Conservation (phyloP, 2,329 filamentous ascomycete genomes). For the Grosmannia huntii region DNA sequence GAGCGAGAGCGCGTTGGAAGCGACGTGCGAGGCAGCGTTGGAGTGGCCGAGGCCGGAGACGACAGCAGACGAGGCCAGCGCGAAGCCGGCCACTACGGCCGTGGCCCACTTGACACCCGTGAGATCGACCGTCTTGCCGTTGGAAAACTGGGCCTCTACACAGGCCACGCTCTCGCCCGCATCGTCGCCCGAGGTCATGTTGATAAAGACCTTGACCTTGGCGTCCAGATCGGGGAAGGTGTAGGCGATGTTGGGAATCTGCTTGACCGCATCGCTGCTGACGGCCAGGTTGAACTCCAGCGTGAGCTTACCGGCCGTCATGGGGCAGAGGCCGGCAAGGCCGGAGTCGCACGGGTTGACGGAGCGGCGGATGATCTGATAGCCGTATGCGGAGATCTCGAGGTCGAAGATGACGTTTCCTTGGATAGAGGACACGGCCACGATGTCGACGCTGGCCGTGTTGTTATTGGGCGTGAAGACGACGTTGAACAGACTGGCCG, state of each 20-base stretch:
- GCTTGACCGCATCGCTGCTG: slow-evolving; percentile 36
- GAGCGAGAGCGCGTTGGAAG: slow-evolving; percentile 69
- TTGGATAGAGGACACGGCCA: slow-evolving; percentile 60
- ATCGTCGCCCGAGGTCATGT: slow-evolving; percentile 35
- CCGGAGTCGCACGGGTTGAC: slow-evolving; percentile 55
- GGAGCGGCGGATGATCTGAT: slow-evolving; percentile 44
- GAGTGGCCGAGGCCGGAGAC: slow-evolving; percentile 74
- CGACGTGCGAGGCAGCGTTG: slow-evolving; percentile 77
- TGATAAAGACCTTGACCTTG: slow-evolving; percentile 62
- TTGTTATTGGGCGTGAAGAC: slow-evolving; percentile 53
- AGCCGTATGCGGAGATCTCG: slow-evolving; percentile 62
- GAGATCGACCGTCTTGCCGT: slow-evolving; percentile 73
- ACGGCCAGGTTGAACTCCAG: slow-evolving; percentile 48
- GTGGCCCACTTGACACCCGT: slow-evolving; percentile 70
- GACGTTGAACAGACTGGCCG: slow-evolving; percentile 69
- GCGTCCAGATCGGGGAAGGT: slow-evolving; percentile 74
- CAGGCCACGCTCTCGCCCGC: slow-evolving; percentile 54
- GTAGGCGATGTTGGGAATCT: slow-evolving; percentile 68
- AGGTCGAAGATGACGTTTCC: slow-evolving; percentile 62
- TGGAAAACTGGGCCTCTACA: slow-evolving; percentile 67
- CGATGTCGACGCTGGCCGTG: slow-evolving; percentile 53
- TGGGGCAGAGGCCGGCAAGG: slow-evolving; percentile 63
- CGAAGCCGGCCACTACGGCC: slow-evolving; percentile 63
- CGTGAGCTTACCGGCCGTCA: slow-evolving; percentile 52
- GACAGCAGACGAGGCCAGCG: slow-evolving; percentile 62